These are phyloP conservation scores for Rhizomucor miehei DNA, from an alignment of 371 early-diverging fungal genomes.

Conservation along the genomic window DNA sequence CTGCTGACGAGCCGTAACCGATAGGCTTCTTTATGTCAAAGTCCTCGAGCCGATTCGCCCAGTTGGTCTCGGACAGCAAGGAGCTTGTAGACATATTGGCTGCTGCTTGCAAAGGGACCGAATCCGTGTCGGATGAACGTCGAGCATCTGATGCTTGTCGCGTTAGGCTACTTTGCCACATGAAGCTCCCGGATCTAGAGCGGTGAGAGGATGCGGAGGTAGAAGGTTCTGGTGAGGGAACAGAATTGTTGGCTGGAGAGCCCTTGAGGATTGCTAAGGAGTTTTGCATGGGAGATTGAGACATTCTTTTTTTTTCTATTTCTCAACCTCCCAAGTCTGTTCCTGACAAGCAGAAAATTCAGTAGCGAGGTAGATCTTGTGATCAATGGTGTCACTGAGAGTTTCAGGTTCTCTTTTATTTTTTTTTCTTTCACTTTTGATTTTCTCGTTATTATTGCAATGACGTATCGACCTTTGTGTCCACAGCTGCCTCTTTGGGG, in stretches of 20 bases:
- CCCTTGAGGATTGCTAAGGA: slow-evolving; percentile 1
- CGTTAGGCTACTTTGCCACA: not conserved
- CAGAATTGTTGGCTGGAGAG: not conserved
- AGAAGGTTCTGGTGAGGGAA: not conserved
- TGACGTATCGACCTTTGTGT: too few species aligned
- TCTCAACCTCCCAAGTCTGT: not conserved
- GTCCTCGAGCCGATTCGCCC: slow-evolving; percentile 30
- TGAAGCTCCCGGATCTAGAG: not conserved
- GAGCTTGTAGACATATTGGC: not conserved
- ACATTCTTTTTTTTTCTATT: not conserved
- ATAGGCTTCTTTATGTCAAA: slow-evolving; percentile 39
- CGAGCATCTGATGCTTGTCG: not conserved
- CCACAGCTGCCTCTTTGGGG: too few species aligned
- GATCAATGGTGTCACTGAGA: not conserved
- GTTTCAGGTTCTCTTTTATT: not conserved
- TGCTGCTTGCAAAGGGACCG: not conserved
- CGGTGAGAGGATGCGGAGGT: not conserved
- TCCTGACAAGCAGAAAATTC: not conserved
- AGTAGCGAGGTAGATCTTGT: not conserved
- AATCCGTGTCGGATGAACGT: not conserved
- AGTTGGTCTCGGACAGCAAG: not conserved
- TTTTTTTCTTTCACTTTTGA: too few species aligned
- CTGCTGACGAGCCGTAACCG: slow-evolving; percentile 86
- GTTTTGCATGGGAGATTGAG: not conserved
- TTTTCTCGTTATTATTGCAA: too few species aligned